Conservation (phyloP, 768 basidiomycete genomes). For the Russula griseocarnosa region DNA sequence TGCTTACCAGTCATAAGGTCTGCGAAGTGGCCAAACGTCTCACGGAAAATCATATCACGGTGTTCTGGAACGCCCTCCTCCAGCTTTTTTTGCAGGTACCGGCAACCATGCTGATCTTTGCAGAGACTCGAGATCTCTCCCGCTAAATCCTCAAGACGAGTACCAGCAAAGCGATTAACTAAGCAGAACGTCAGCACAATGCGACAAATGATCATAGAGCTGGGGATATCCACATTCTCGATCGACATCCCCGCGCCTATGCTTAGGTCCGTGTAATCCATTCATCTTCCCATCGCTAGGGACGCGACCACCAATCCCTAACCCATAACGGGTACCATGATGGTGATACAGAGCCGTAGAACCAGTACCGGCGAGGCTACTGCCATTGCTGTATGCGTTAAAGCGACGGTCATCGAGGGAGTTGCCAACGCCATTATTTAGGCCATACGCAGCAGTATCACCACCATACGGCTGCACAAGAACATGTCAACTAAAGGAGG, state of each 20-base stretch:
- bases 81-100: conserved; percentile 97
- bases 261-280: conserved; percentile 87
- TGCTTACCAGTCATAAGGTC: conserved; percentile 92
- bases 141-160: conserved; percentile 89
- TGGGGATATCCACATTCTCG: conserved; percentile 58
- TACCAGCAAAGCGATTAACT: conserved; percentile 98
- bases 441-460: conserved; percentile 46
- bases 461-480: conserved; percentile 49
- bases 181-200: background rate
- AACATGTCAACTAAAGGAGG: conserved; percentile 8
- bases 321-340: conserved; percentile 70
- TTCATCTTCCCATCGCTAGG: conserved; percentile 74
- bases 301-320: conserved; percentile 55
- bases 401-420: conserved; percentile 51
- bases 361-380: conserved; percentile 40
- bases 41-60: conserved; percentile 98
- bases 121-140: conserved; percentile 92
- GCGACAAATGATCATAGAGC: conserved; percentile 17
- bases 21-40: conserved; percentile 96
- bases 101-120: conserved; percentile 99
- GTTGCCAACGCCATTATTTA: conserved; percentile 29
- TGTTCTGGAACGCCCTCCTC: conserved; percentile 95
- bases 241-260: conserved; percentile 90
- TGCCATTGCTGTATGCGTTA: conserved; percentile 47
- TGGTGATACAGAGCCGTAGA: conserved; percentile 77